Conservation (phyloP, 176 grass and related monocot genomes). For the Zoysia pacifica region DNA sequence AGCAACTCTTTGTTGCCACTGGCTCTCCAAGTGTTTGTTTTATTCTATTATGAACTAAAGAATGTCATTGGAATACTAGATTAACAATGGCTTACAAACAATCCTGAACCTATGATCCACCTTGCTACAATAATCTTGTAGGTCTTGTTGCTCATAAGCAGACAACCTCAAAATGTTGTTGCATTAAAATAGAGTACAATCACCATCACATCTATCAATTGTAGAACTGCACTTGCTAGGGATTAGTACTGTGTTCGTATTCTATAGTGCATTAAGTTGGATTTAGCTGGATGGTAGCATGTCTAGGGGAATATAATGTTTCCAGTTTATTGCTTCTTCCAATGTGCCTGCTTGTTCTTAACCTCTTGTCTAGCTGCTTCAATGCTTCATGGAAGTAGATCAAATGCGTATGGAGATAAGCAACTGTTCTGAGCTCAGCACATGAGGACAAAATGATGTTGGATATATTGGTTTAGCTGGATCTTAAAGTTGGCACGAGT, state of each 20-base stretch:
- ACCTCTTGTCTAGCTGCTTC: slow-evolving; percentile 41
- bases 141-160: slow-evolving; percentile 22
- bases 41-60: slow-evolving; percentile 11
- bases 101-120: slow-evolving; percentile 18
- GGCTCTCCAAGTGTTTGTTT: slow-evolving; percentile 14
- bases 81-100: slow-evolving; percentile 16
- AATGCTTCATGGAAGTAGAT: not conserved
- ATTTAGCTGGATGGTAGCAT: slow-evolving; percentile 30
- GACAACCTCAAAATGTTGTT: not conserved
- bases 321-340: slow-evolving; percentile 32
- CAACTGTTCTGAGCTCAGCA: slow-evolving; percentile 29
- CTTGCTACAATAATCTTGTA: slow-evolving; percentile 30
- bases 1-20: slow-evolving; percentile 27
- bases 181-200: slow-evolving; percentile 25
- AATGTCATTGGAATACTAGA: slow-evolving; percentile 5
- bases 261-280: slow-evolving; percentile 28
- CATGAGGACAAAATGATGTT: slow-evolving; percentile 16
- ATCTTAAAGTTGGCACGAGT: slow-evolving; percentile 41
- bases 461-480: slow-evolving; percentile 13
- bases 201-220: slow-evolving; percentile 5
- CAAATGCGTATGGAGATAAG: slow-evolving; percentile 32
- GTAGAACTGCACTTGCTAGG: slow-evolving; percentile 35
- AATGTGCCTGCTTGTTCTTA: slow-evolving; percentile 45
- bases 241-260: slow-evolving; percentile 39
- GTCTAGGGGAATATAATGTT: slow-evolving; percentile 24